These are phyloP conservation scores for Tausonia pullulans DNA, from an alignment of 1,284 basidiomycete genomes.

Conservation along the genomic window DNA sequence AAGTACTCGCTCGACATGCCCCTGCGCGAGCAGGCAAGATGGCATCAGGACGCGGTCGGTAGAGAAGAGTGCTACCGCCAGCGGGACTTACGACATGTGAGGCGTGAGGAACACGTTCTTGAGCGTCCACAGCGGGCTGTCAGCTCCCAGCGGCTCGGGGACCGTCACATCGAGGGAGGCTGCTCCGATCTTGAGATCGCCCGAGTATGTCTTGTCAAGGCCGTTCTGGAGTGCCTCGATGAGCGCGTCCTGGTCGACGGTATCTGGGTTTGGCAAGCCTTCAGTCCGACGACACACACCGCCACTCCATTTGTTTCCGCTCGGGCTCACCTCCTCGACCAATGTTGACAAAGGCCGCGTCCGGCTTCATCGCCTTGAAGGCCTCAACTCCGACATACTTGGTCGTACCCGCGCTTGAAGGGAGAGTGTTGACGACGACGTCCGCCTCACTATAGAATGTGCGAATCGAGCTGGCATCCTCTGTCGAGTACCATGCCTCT, in stretches of 20 bases:
- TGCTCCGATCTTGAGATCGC: conserved; percentile 6
- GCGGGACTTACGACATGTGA: conserved; percentile 19
- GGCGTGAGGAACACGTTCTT: conserved; percentile 28
- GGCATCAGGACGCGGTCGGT: too few species aligned
- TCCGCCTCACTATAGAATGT: conserved; percentile 19
- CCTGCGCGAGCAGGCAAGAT: too few species aligned
- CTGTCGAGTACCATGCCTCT: conserved; percentile 17
- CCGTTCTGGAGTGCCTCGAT: conserved; percentile 22
- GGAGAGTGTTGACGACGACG: conserved; percentile 21
- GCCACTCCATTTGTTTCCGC: too few species aligned
- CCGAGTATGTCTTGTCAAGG: conserved; percentile 10
- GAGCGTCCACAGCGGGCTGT: conserved; percentile 23
- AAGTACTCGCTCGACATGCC: conserved; percentile 18
- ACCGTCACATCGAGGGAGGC: conserved; percentile 24
- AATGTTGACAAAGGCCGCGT: conserved; percentile 25
- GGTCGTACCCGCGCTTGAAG: conserved; percentile 12
- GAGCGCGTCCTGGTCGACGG: conserved; percentile 24
- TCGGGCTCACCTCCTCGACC: conserved; percentile 21
- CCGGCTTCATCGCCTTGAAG: conserved; percentile 21
- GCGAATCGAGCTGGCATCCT: conserved; percentile 7
- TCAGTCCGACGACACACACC: too few species aligned
- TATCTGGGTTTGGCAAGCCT: conserved; percentile 6
- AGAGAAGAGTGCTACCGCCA: too few species aligned
- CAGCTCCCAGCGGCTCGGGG: conserved; percentile 27
- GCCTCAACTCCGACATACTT: conserved; percentile 19